phyloP scores from a whole-genome alignment of 257 asterid species.

The Capsicum pubescens region DNA sequence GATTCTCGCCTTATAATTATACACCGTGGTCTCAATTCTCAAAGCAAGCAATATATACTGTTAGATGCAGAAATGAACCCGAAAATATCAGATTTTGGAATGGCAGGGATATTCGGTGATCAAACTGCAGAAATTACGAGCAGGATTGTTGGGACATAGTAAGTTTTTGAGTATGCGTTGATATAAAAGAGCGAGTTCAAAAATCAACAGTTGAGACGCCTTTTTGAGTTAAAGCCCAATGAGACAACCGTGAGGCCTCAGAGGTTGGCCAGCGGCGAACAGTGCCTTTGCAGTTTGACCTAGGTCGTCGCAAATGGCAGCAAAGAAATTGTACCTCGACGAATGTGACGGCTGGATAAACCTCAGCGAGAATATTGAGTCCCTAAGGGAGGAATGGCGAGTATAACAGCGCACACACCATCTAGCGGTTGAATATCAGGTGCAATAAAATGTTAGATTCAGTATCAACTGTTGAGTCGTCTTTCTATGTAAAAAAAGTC shows the following conservation, averaged over 20 bases:
- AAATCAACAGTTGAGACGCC: too few species aligned
- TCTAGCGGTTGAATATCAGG: not conserved
- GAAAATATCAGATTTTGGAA: conserved; percentile 43
- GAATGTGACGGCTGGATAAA: too few species aligned
- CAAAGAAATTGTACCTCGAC: too few species aligned
- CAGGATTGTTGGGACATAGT: conserved; percentile 38
- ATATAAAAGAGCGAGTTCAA: too few species aligned
- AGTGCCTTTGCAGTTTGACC: not conserved
- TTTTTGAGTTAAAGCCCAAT: too few species aligned
- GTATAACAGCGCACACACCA: not conserved
- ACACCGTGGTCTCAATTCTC: conserved; percentile 44
- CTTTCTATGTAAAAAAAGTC: not conserved
- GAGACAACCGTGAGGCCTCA: too few species aligned
- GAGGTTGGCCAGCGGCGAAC: too few species aligned
- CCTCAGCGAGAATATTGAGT: not conserved
- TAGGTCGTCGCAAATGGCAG: too few species aligned
- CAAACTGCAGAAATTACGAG: conserved; percentile 34
- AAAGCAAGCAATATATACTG: conserved; percentile 38
- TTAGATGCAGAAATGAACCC: conserved; percentile 40
- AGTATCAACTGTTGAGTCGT: not conserved
- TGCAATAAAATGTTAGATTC: not conserved
- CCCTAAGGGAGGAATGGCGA: not conserved
- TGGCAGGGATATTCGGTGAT: conserved; percentile 35
- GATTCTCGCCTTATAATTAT: conserved; percentile 39
- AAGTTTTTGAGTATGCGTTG: not conserved